Percentiles rank a stretch among this genome's conserved stretches.
phyloP scores from a whole-genome alignment of 176 grass and related monocot species.

The Cymbopogon citratus region DNA sequence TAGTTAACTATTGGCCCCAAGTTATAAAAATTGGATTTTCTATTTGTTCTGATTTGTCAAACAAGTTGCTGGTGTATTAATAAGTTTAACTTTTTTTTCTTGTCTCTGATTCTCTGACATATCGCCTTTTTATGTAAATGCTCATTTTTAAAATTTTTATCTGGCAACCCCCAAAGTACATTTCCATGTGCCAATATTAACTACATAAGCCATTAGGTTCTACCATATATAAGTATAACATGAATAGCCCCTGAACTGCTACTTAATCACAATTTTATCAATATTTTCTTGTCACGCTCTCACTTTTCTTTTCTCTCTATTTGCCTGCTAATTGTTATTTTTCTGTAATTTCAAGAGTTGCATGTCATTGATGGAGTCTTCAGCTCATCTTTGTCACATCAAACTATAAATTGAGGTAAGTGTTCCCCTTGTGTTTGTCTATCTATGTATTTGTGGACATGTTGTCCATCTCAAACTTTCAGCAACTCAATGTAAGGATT shows the following conservation, averaged over 20 bases:
- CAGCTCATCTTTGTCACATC: constrained; percentile 98
- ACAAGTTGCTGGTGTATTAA: neutral
- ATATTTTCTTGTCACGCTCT: neutral
- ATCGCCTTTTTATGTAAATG: neutral
- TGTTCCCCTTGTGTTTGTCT: constrained; percentile 25
- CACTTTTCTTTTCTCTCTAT: neutral
- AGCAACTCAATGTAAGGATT: constrained; percentile 87
- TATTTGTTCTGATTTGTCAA: no score
- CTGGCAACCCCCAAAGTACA: neutral
- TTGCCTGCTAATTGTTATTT: constrained; percentile 5
- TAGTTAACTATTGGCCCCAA: no score
- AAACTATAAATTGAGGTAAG: constrained; percentile 96
- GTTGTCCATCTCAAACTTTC: constrained; percentile 98
- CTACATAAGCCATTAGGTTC: neutral
- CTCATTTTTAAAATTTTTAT: neutral
- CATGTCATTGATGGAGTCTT: constrained; percentile 93
- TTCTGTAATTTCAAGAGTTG: constrained; percentile 57
- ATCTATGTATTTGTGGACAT: constrained; percentile 77
- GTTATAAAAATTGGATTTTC: no score
- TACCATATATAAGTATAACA: neutral
- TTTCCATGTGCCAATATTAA: neutral
- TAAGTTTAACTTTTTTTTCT: neutral
- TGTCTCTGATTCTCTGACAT: neutral
- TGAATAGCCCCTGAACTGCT: neutral
- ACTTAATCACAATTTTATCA: neutral